Base-by-base conservation (phyloP, 768 basidiomycete species). In the Agrocybe praecox region DNA sequence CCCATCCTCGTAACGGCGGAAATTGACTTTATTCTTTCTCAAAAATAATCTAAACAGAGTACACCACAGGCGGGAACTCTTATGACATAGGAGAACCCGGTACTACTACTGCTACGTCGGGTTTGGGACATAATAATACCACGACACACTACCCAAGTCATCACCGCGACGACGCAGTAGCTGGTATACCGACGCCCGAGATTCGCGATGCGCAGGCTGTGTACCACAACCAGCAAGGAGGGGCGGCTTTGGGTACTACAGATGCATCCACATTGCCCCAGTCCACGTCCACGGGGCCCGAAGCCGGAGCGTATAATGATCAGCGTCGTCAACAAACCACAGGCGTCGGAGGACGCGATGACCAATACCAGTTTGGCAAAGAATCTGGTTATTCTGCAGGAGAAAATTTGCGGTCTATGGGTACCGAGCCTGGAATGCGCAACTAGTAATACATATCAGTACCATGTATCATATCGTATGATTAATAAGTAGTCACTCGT, bases 131-230 rank as follows among this genome's bases (percentile, higher is more conserved):
- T 44, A 23, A 24, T 36, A 47, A 33, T 8, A 23, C 49, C 15
- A 48, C 29, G 26, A 40, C 53, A 5, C 49, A 47, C 29, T 61
- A 60, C 44, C 63, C 63, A 15, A 56, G 49, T 22, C 67, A 69
- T 57, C 66, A 69, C 53, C 64, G 65, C 12, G 67, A 67, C 42
- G 63, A 69, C 40, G 67, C 65, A 3, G 59, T 65, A 18, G 36
- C 65, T 17, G 59, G 55, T 2, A 34, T 64, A 17, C 63, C 65
- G 9, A 54, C 44, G 10, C 21, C 36, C 5, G 53, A 67, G 56
- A 43, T 57, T 17, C 55, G 56, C n/a, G 60, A 63, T n/a, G 49
- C 60, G 8, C 59, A 58, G 45, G 46, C n/a, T 12, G 17, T 40
- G 3, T 34, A 56, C 46, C 34, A 53, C 36, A 12, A 44, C 47